phyloP scores from a whole-genome alignment of 129 eudicot species.

The Artemisia tridentata region DNA sequence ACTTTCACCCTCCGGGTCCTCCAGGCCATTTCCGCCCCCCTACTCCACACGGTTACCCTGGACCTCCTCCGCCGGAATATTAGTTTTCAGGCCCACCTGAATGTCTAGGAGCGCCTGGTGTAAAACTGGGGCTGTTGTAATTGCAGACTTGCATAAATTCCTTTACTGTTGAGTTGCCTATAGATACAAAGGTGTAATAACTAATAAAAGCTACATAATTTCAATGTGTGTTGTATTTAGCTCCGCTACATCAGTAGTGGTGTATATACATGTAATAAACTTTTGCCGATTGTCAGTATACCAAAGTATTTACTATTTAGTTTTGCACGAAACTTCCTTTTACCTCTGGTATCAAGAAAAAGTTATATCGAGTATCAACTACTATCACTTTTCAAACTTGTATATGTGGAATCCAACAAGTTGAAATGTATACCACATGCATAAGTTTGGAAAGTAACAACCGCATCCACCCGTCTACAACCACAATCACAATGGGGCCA shows the following conservation, averaged over 20 bases:
- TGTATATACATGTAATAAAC: not conserved
- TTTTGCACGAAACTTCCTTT: too few relatives aligned
- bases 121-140: not conserved
- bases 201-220: constrained; percentile 18
- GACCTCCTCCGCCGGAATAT: constrained; percentile 1
- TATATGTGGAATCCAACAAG: not conserved
- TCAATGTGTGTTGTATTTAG: constrained; percentile 6
- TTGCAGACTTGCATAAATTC: not conserved
- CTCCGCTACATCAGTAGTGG: not conserved
- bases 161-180: not conserved
- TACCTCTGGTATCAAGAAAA: not conserved
- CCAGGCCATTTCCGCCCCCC: constrained; percentile 7
- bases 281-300: too few relatives aligned
- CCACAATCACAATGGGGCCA: not conserved
- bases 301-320: too few relatives aligned
- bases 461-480: not conserved
- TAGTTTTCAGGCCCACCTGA: constrained; percentile 14
- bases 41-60: not conserved
- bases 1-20: not conserved
- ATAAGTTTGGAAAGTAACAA: not conserved
- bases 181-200: constrained; percentile 19
- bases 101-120: constrained; percentile 17
- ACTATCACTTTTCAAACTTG: not conserved
- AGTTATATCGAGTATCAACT: not conserved
- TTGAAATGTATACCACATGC: not conserved